These are phyloP conservation scores for Hymenoscyphus albidus DNA, from an alignment of 2,329 filamentous ascomycete genomes.

Conservation along the genomic window DNA sequence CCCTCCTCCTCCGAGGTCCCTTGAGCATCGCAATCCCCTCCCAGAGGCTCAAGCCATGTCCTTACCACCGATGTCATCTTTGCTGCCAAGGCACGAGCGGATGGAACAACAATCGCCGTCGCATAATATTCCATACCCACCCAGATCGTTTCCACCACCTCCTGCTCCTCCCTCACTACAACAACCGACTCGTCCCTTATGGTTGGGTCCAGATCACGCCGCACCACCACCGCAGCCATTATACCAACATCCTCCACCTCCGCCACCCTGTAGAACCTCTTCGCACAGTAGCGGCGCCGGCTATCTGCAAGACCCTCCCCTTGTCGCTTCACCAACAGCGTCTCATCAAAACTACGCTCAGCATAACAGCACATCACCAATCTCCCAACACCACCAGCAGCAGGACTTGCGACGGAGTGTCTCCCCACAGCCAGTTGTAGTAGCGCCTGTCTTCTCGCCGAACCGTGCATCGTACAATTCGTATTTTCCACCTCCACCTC, in stretches of 20 bases:
- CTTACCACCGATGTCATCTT: conserved; percentile 26
- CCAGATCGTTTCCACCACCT: conserved; percentile 16
- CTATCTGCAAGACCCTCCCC: conserved; percentile 9
- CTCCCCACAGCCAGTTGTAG: conserved; percentile 14
- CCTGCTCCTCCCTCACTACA: neutral
- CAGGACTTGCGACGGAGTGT: conserved; percentile 21
- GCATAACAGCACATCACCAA: conserved; percentile 5
- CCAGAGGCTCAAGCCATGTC: conserved; percentile 12
- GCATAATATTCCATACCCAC: conserved; percentile 9
- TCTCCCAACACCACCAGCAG: conserved; percentile 22
- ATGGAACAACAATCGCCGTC: conserved; percentile 9
- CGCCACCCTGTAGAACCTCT: conserved; percentile 9
- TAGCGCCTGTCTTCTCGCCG: conserved; percentile 2
- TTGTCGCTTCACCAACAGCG: conserved; percentile 6
- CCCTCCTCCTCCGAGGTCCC: neutral
- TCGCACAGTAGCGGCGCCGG: conserved; percentile 12
- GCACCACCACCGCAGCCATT: conserved; percentile 14
- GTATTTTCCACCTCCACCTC: neutral
- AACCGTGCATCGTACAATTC: neutral
- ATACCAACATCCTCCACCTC: conserved; percentile 13
- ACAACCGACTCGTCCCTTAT: conserved; percentile 19
- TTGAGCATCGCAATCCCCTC: conserved; percentile 1
- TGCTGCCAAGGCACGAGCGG: conserved; percentile 19
- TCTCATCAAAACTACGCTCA: conserved; percentile 4
- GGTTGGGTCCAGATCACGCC: conserved; percentile 14